Evolutionary conservation across 129 eudicot genomes (phyloP).

Genomic region (Flaveria bidentis): DNA sequence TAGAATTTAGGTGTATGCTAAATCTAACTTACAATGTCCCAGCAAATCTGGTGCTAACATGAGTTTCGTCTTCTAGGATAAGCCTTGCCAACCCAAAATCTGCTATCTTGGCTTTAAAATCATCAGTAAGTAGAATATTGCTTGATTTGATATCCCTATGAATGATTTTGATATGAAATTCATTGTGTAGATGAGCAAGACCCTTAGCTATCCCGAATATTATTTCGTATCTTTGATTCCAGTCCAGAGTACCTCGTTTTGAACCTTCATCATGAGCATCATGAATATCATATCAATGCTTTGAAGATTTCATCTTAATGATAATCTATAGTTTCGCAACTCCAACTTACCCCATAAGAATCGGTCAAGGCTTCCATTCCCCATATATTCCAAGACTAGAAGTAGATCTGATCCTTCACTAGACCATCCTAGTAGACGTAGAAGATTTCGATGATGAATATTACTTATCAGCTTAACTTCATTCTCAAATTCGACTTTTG

Average conservation of each 20-base stretch:
- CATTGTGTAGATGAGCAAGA: slow-evolving; percentile 67
- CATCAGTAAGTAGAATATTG: slow-evolving; percentile 56
- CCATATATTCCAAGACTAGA: slow-evolving; percentile 68
- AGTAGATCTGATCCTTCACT: slow-evolving; percentile 55
- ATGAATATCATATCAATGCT: neutral
- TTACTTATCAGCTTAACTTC: slow-evolving; percentile 73
- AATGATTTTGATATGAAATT: slow-evolving; percentile 62
- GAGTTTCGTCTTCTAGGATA: slow-evolving; percentile 58
- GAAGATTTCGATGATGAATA: slow-evolving; percentile 68
- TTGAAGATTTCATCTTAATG: neutral
- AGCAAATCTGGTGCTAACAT: slow-evolving; percentile 68
- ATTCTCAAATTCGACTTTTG: slow-evolving; percentile 53
- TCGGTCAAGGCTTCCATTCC: slow-evolving; percentile 69
- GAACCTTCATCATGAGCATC: slow-evolving; percentile 45
- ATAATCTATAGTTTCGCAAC: neutral
- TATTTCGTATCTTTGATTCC: slow-evolving; percentile 62
- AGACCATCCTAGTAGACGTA: slow-evolving; percentile 69
- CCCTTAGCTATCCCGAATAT: slow-evolving; percentile 68
- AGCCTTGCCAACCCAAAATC: slow-evolving; percentile 78
- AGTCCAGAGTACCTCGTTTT: slow-evolving; percentile 46
- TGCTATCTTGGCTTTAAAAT: slow-evolving; percentile 63
- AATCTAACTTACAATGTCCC: slow-evolving; percentile 63
- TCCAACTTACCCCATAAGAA: slow-evolving; percentile 56
- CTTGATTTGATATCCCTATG: slow-evolving; percentile 70
- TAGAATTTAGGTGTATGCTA: neutral